Base-by-base conservation (phyloP, 2,329 filamentous ascomycete species). In the Fusarium sp. region DNA sequence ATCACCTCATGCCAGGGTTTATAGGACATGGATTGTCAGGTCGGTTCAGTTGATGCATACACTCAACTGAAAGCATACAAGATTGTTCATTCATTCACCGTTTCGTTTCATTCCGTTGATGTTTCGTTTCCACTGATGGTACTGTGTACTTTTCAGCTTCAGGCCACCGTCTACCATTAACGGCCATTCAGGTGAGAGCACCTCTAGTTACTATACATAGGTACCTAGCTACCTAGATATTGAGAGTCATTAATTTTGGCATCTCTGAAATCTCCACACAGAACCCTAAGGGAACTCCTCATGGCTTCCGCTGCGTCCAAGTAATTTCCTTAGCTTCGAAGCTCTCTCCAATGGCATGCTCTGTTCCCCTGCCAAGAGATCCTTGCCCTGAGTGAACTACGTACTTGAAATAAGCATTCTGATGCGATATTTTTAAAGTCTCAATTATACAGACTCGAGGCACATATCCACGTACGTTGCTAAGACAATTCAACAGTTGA, bases 341-440 rank as follows among this genome's bases (percentile, higher is more conserved):
- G 25, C 25, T 25, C 25, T 41, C 35, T 46, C 69, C 63, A 72
- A 70, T 69, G 14, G 45, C 8, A 37, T 15, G 6, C 20, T 10
- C 11, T 42, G 9, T 7, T 59, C 61, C 70, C 69, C 70, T 72
- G 70, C 68, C 68, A 72, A 73, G 70, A 58, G 31, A 57, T 57
- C 43, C 46, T 17, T 46, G 29, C 10, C 40, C 50, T 17, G 14
- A 20, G 25, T n/a, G n/a, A n/a, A n/a, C n/a, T n/a, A n/a, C n/a
- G n/a, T n/a, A n/a, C n/a, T n/a, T n/a, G n/a, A n/a, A n/a, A n/a
- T n/a, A n/a, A n/a, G n/a, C n/a, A n/a, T 17, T 40, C 18, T 50
- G 35, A 53, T 53, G 27, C 14, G 31, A 54, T 45, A 23, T 39
- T 17, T 67, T 54, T n/a, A n/a, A n/a, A n/a, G n/a, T n/a, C n/a